Percentiles rank a stretch among this genome's conserved stretches.
phyloP scores from a whole-genome alignment of 2,329 filamentous ascomycete genomes.

The Xylariaceae sp. region DNA sequence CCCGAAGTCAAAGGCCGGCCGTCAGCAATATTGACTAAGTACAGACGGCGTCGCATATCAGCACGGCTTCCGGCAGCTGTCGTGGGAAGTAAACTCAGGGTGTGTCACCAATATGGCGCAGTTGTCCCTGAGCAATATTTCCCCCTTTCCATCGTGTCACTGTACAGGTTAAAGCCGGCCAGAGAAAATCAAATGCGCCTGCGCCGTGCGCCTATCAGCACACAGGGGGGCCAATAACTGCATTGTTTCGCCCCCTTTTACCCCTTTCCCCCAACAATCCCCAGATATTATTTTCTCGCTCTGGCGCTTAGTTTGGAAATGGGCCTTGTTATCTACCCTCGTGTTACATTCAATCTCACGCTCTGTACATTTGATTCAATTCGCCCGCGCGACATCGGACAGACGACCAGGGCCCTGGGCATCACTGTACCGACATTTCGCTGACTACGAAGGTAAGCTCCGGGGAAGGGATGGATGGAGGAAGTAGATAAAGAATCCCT shows the following conservation, averaged over 20 bases:
- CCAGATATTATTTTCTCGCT: neutral
- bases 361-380: neutral
- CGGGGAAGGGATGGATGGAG: neutral
- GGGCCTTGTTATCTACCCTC: neutral
- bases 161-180: neutral
- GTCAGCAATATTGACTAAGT: slow-evolving; percentile 20
- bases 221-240: slow-evolving; percentile 4
- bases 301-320: slow-evolving; percentile 6
- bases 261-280: slow-evolving; percentile 14
- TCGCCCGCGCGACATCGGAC: neutral
- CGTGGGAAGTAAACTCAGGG: slow-evolving; percentile 20
- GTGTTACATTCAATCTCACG: slow-evolving; percentile 14
- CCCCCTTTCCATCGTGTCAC: neutral
- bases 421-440: slow-evolving; percentile 5
- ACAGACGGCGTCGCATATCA: slow-evolving; percentile 22
- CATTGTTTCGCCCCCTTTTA: slow-evolving; percentile 4
- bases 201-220: slow-evolving; percentile 5
- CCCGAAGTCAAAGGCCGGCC: slow-evolving; percentile 13
- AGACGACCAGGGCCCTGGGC: neutral
- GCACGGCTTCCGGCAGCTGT: slow-evolving; percentile 29
- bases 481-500: too few relatives aligned
- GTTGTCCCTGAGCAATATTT: slow-evolving; percentile 1
- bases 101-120: slow-evolving; percentile 15
- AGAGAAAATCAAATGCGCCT: neutral
- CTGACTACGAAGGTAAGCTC: slow-evolving; percentile 8